Evolutionary conservation across 192 early-diverging fungal genomes (phyloP), one percentile per base, ranked within the genome.

Genomic region (Podila epigama): DNA sequence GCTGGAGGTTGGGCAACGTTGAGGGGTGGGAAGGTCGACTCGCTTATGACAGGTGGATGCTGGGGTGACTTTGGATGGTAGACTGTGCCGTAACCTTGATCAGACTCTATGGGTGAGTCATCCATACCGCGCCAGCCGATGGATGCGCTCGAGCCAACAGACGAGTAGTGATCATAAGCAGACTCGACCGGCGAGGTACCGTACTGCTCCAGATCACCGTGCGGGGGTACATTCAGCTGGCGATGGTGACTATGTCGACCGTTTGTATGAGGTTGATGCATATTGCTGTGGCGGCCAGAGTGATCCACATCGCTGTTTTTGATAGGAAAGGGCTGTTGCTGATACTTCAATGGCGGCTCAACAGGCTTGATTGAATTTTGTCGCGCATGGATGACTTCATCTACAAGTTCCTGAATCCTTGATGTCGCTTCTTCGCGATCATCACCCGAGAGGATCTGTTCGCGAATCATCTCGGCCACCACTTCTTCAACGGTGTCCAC

Each of bases 401-500:
- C 68, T 7, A 81, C 62, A 56, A 81, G 29, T 4, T 73, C 79
- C 53, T 81, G 70, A n/a, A 81, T 81, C 31, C 55, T 73, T 41
- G 56, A 33, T 28, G 66, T 68, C 2, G 79, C 79, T 39, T 73
- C 65, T 12, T 64, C 62, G 6, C 57, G 66, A 28, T 73, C 79
- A 41, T 81, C 79, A 12, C 40, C 70, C 13, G 62, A 69, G 27
- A 81, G 22, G 22, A 81, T 81, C 58, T 72, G 70, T 61, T 81
- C 79, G 28, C 79, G 63, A 57, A 88, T 82, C 87, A 89, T 89
- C 66, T 89, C 87, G 15, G 82, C 63, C 3, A 94, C 91, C 4
- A 94, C 93, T 58, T 91, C 88, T 12, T 89, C 86, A 7, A 90
- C 86, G 1, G 92, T 94, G 56, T 94, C 93, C 0, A 88, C 84